Evolutionary conservation across 108 stramenopile species (phyloP).

Genomic region (Cyclotella sp.): DNA sequence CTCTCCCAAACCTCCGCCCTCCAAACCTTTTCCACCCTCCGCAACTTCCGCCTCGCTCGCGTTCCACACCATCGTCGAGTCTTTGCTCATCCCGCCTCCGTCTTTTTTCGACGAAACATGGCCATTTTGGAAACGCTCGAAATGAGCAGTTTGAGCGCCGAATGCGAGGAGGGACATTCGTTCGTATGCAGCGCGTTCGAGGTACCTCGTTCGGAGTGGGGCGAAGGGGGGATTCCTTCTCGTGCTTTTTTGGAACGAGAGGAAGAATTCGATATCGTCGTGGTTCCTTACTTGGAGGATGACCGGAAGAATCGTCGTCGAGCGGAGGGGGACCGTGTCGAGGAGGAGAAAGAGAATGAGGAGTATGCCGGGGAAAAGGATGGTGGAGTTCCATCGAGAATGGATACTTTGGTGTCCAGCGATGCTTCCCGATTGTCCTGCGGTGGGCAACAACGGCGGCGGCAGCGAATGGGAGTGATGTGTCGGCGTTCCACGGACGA

Average conservation of each 20-base stretch:
- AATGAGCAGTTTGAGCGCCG: constrained; percentile 74
- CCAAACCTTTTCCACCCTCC: constrained; percentile 77
- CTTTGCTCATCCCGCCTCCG: constrained; percentile 84
- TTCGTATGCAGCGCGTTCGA: constrained; percentile 85
- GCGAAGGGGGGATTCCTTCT: constrained; percentile 31
- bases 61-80: constrained; percentile 81
- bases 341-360: no score
- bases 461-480: constrained; percentile 55
- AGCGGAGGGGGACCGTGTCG: no score
- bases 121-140: constrained; percentile 77
- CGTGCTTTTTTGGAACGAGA: constrained; percentile 56
- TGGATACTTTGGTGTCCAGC: background rate
- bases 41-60: constrained; percentile 79
- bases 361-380: background rate
- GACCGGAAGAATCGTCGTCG: background rate
- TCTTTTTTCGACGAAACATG: constrained; percentile 83
- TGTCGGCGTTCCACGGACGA: constrained; percentile 78
- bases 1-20: constrained; percentile 69
- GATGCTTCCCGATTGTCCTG: background rate
- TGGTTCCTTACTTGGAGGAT: constrained; percentile 52
- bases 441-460: background rate
- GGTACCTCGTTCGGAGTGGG: constrained; percentile 57
- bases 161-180: constrained; percentile 51
- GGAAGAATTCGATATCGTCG: constrained; percentile 73
- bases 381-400: constrained; percentile 10